A percentile compares a stretch with the other conserved stretches of the same genome.
phyloP scores from a whole-genome alignment of 1,139 yeast species.

The Eremothecium sinecaudum region DNA sequence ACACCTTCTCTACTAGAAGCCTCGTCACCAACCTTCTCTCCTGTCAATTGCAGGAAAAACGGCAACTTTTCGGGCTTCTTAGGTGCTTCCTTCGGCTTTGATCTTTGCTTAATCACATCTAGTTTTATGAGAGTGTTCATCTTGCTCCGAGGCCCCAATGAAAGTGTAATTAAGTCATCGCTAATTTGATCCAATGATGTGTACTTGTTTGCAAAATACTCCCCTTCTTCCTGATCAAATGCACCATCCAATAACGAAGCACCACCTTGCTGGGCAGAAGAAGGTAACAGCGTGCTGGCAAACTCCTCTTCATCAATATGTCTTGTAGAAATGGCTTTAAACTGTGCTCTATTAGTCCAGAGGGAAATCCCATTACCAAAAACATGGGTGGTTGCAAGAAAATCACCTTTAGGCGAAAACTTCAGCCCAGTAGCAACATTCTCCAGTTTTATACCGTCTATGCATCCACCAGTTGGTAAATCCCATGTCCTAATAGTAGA shows the following conservation, averaged over 20 bases:
- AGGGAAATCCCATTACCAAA: constrained; percentile 80
- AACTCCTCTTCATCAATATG: constrained; percentile 71
- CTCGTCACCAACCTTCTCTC: constrained; percentile 59
- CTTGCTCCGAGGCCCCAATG: constrained; percentile 67
- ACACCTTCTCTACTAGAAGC: constrained; percentile 54
- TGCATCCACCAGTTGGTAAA: constrained; percentile 92
- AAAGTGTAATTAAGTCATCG: constrained; percentile 57
- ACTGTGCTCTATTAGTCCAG: constrained; percentile 91
- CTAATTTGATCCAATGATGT: constrained; percentile 59
- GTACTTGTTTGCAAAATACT: constrained; percentile 36
- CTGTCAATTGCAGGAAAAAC: constrained; percentile 60
- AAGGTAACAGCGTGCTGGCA: constrained; percentile 54
- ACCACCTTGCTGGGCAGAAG: constrained; percentile 79
- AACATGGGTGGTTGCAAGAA: constrained; percentile 89
- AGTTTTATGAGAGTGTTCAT: constrained; percentile 70
- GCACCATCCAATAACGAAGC: constrained; percentile 74
- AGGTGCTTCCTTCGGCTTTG: constrained; percentile 83
- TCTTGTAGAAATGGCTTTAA: constrained; percentile 58
- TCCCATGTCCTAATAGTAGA: constrained; percentile 95
- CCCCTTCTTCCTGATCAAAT: constrained; percentile 34
- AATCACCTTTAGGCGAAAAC: constrained; percentile 83
- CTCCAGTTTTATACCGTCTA: constrained; percentile 78
- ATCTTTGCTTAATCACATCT: constrained; percentile 76
- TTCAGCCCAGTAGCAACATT: constrained; percentile 71
- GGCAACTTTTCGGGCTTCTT: constrained; percentile 82